These are phyloP conservation scores for Epichloe amarillans DNA, from an alignment of 2,329 filamentous ascomycete species.

Conservation along the genomic window DNA sequence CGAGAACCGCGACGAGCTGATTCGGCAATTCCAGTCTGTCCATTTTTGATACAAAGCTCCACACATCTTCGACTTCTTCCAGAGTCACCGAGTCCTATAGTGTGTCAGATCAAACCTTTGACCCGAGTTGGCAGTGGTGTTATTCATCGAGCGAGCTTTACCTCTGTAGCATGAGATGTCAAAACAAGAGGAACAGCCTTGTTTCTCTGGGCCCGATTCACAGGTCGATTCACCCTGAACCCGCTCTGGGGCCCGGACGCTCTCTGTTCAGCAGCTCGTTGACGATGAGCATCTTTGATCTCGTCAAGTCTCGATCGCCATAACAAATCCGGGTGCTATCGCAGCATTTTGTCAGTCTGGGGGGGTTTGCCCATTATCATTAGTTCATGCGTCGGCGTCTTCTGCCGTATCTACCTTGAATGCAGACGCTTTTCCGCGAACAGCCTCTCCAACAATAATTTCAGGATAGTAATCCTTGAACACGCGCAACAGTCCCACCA, in stretches of 20 bases:
- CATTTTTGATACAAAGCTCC: conserved; percentile 56
- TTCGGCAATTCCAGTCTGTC: conserved; percentile 72
- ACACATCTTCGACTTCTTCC: conserved; percentile 64
- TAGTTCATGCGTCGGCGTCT: not conserved
- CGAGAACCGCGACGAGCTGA: conserved; percentile 64
- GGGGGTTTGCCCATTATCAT: too few species aligned
- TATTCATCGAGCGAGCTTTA: conserved; percentile 17
- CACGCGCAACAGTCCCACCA: conserved; percentile 64
- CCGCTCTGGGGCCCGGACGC: conserved; percentile 25
- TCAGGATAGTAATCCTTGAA: conserved; percentile 88
- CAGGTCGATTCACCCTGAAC: conserved; percentile 49
- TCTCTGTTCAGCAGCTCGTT: conserved; percentile 30
- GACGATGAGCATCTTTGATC: conserved; percentile 47
- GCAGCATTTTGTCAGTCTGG: conserved; percentile 8
- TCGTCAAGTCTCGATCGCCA: conserved; percentile 58
- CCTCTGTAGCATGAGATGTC: conserved; percentile 60
- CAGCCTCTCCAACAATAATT: conserved; percentile 62
- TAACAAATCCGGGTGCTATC: conserved; percentile 56
- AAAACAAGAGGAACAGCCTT: conserved; percentile 53
- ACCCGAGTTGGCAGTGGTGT: too few species aligned
- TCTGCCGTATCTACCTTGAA: conserved; percentile 35
- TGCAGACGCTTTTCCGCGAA: conserved; percentile 44
- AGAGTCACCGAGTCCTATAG: conserved; percentile 47
- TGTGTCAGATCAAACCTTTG: not conserved
- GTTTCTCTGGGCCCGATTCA: conserved; percentile 15